Evolutionary conservation across 2,329 filamentous ascomycete species (phyloP).

Genomic region (Sarocladium brachiariae): DNA sequence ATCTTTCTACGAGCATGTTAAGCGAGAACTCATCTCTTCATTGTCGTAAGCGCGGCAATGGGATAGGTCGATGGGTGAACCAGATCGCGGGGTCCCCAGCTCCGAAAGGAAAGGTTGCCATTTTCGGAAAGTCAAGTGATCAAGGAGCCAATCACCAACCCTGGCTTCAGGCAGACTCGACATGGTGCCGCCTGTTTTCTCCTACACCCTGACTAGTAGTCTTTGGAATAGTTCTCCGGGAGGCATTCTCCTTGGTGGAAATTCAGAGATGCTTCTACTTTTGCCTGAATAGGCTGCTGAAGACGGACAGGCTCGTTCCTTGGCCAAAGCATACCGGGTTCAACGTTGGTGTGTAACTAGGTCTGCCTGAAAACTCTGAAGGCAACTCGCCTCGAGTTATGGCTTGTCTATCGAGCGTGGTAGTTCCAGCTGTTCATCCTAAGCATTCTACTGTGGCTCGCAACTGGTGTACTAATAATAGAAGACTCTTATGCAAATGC

Average conservation of each 20-base stretch:
- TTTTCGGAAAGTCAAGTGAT: background rate
- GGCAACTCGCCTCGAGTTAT: background rate
- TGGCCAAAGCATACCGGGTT: background rate
- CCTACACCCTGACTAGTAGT: background rate
- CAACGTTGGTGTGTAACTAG: background rate
- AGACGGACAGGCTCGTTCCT: background rate
- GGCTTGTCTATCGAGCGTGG: background rate
- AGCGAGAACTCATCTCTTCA: background rate
- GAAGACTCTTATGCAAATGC: too few relatives aligned
- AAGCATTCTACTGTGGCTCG: background rate
- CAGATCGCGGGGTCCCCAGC: background rate
- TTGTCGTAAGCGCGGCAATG: background rate
- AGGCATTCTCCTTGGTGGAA: slow-evolving; percentile 1
- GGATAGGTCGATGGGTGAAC: background rate
- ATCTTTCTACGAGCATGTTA: background rate
- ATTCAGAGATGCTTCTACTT: background rate
- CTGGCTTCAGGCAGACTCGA: background rate
- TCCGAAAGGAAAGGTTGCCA: background rate
- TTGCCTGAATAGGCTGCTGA: background rate
- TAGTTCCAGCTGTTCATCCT: background rate
- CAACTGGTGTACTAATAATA: too few relatives aligned
- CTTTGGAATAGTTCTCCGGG: background rate
- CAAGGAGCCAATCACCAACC: background rate
- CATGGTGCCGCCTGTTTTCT: background rate
- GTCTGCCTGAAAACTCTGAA: background rate